Conservation (phyloP, 176 grass and related monocot species). For the Paspalum vaginatum region DNA sequence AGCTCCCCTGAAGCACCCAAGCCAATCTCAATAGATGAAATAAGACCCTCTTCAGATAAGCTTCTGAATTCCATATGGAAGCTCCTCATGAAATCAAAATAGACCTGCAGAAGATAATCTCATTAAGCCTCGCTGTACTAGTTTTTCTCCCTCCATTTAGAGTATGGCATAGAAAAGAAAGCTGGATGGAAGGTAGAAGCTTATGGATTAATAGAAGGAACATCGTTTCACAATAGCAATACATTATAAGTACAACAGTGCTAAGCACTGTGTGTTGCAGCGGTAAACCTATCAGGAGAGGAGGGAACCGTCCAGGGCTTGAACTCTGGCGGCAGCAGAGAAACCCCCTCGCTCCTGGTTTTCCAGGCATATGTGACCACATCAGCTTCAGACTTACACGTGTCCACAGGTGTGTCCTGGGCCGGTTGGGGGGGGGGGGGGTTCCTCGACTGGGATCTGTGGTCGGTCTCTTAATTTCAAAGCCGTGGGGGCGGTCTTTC, state of each 20-base stretch:
- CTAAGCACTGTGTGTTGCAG: too few species aligned
- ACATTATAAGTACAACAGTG: background rate
- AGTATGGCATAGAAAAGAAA: constrained; percentile 19
- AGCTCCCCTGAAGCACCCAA: constrained; percentile 88
- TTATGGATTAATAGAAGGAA: constrained; percentile 4
- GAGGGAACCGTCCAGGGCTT: too few species aligned
- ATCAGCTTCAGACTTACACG: too few species aligned
- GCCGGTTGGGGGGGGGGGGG: too few species aligned
- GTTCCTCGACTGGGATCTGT: too few species aligned
- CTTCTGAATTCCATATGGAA: constrained; percentile 89
- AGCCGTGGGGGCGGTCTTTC: too few species aligned
- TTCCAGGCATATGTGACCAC: too few species aligned
- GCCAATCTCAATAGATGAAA: constrained; percentile 88
- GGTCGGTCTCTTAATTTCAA: too few species aligned
- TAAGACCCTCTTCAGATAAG: constrained; percentile 71
- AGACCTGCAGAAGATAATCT: constrained; percentile 64
- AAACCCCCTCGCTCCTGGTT: too few species aligned
- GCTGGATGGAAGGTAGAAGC: background rate
- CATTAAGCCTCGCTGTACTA: constrained; percentile 14
- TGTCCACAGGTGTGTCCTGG: too few species aligned
- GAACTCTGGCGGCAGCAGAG: too few species aligned
- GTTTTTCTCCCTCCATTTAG: constrained; percentile 7
- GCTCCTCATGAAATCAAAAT: constrained; percentile 99
- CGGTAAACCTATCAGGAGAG: too few species aligned
- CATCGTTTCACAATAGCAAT: background rate